Conservation (phyloP, 306 rosid species). For the Vicia villosa region DNA sequence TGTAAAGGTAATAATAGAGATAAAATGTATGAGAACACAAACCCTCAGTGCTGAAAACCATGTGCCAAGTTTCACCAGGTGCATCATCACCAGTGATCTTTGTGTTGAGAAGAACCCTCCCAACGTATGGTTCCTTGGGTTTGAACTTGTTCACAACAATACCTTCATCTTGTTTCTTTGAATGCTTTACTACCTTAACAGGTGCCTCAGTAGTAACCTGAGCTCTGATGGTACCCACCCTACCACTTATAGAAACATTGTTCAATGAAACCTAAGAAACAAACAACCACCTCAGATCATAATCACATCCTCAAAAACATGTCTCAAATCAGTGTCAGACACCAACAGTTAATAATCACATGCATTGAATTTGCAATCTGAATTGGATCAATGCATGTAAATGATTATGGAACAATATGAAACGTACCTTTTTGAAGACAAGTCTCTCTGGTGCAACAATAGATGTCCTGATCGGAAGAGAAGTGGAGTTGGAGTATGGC, state of each 20-base stretch:
- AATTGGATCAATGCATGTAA: constrained; percentile 2
- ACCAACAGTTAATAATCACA: background rate
- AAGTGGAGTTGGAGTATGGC: constrained; percentile 75
- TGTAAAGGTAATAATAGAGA: background rate
- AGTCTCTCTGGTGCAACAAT: constrained; percentile 59
- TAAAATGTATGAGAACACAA: constrained; percentile 1
- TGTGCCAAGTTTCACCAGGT: constrained; percentile 99
- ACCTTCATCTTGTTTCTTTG: constrained; percentile 92
- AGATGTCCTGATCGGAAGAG: constrained; percentile 59
- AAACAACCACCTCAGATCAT: constrained; percentile 28
- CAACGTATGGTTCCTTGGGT: constrained; percentile 70
- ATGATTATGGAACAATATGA: background rate
- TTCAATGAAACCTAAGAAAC: constrained; percentile 54
- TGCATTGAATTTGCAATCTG: background rate
- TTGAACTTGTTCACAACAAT: constrained; percentile 79
- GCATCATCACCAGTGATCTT: constrained; percentile 99
- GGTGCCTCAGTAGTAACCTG: constrained; percentile 90
- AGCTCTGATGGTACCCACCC: constrained; percentile 65
- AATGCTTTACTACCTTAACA: constrained; percentile 72
- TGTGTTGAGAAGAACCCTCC: constrained; percentile 83
- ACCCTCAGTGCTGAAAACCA: constrained; percentile 99
- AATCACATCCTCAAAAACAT: constrained; percentile 6
- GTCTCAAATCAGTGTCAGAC: background rate
- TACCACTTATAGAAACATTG: constrained; percentile 53
- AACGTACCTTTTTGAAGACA: constrained; percentile 62